Conservation (phyloP, 495 filamentous ascomycete species). For the Aspergillus sparsus region DNA sequence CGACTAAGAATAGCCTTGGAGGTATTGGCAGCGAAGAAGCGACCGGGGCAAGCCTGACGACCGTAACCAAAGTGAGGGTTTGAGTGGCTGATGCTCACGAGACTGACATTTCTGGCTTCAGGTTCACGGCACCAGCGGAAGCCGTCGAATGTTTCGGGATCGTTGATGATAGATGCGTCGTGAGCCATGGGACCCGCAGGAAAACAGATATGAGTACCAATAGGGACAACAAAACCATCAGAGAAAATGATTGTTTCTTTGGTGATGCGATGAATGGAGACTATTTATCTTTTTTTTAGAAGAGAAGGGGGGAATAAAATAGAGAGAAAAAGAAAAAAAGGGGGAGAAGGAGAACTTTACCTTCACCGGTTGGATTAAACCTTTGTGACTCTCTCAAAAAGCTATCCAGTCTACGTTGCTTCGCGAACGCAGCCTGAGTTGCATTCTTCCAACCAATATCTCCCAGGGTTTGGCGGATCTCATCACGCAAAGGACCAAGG, state of each 20-base stretch:
- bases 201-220: constrained; percentile 37
- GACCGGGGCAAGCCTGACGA: constrained; percentile 51
- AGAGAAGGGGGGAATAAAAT: neutral
- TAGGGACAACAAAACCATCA: constrained; percentile 32
- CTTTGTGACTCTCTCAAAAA: constrained; percentile 42
- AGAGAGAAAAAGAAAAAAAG: neutral
- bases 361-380: constrained; percentile 36
- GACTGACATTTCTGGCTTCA: constrained; percentile 13
- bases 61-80: constrained; percentile 42
- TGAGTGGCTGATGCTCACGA: constrained; percentile 26
- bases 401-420: constrained; percentile 34
- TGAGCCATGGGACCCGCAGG: constrained; percentile 36
- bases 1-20: constrained; percentile 59
- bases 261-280: constrained; percentile 34
- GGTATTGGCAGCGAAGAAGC: constrained; percentile 56
- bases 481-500: constrained; percentile 31
- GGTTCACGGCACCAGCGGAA: constrained; percentile 39
- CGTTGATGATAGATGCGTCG: constrained; percentile 27
- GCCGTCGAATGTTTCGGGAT: constrained; percentile 34
- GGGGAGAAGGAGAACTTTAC: constrained; percentile 20
- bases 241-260: constrained; percentile 30
- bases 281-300: constrained; percentile 16
- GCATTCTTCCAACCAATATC: constrained; percentile 28
- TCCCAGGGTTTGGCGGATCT: constrained; percentile 28
- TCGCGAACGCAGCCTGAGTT: constrained; percentile 23